Evolutionary conservation across 1,139 yeast species (phyloP).

Genomic region (Scheffersomyces stambukii): DNA sequence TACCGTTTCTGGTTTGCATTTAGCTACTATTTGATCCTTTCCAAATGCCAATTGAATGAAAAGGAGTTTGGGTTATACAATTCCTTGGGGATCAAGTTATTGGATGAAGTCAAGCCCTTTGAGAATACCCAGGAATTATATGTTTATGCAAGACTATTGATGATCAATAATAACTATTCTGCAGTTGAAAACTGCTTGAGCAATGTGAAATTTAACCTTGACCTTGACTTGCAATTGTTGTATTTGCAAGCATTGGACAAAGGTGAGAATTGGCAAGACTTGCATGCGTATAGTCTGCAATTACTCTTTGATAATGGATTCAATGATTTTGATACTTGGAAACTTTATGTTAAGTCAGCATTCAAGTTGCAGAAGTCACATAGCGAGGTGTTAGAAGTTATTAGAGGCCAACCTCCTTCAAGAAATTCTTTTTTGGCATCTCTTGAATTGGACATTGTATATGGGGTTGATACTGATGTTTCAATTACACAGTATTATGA

Average conservation of each 20-base stretch:
- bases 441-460: slow-evolving; percentile 39
- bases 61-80: slow-evolving; percentile 46
- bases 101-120: slow-evolving; percentile 43
- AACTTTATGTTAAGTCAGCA: slow-evolving; percentile 43
- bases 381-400: slow-evolving; percentile 21
- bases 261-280: slow-evolving; percentile 34
- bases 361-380: slow-evolving; percentile 21
- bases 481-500: slow-evolving; percentile 40
- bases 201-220: slow-evolving; percentile 31
- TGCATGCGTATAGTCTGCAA: slow-evolving; percentile 28
- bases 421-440: slow-evolving; percentile 58
- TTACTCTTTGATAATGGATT: slow-evolving; percentile 39
- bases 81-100: slow-evolving; percentile 51
- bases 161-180: slow-evolving; percentile 24
- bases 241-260: slow-evolving; percentile 43
- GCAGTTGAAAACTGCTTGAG: slow-evolving; percentile 27
- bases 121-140: slow-evolving; percentile 55
- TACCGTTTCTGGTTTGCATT: slow-evolving; percentile 49
- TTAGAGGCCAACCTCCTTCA: slow-evolving; percentile 25
- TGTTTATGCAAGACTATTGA: slow-evolving; percentile 46
- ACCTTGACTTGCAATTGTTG: slow-evolving; percentile 55
- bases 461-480: slow-evolving; percentile 12
- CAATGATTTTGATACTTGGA: slow-evolving; percentile 65
- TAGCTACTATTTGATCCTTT: slow-evolving; percentile 27
- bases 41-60: neutral